A percentile compares a stretch with the other conserved stretches of the same genome.
These are phyloP conservation scores for Hondaea fermentalgiana DNA, from an alignment of 108 stramenopile genomes.

Conservation along the genomic window DNA sequence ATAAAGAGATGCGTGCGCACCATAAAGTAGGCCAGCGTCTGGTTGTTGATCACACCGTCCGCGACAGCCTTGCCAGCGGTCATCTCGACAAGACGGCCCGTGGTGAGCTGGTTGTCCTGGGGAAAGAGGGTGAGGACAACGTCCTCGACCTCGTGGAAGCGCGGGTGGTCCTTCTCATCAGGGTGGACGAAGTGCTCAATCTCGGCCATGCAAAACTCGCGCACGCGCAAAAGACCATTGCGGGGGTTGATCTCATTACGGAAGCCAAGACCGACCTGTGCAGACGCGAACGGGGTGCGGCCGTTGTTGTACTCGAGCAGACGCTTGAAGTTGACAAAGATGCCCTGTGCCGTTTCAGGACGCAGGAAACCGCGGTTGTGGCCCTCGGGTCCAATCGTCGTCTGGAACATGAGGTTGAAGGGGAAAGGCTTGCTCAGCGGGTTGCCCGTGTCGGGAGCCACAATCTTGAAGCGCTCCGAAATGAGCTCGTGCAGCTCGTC, in stretches of 20 bases:
- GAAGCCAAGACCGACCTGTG: constrained; percentile 96
- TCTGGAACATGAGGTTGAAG: constrained; percentile 99
- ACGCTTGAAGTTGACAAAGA: constrained; percentile 97
- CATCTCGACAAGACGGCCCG: constrained; percentile 80
- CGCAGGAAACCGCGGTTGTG: constrained; percentile 88
- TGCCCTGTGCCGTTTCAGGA: constrained; percentile 93
- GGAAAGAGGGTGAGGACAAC: constrained; percentile 79
- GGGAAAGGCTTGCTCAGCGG: constrained; percentile 83
- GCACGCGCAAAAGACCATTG: constrained; percentile 89
- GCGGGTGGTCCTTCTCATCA: constrained; percentile 87
- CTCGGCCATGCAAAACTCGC: constrained; percentile 99
- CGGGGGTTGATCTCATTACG: constrained; percentile 99
- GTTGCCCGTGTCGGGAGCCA: constrained; percentile 68
- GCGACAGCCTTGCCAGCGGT: constrained; percentile 82
- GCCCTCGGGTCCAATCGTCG: constrained; percentile 97
- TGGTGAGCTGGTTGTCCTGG: constrained; percentile 87
- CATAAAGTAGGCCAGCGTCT: constrained; percentile 98
- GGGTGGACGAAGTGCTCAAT: constrained; percentile 99
- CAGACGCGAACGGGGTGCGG: constrained; percentile 97
- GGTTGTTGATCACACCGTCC: constrained; percentile 87
- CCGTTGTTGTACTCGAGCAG: constrained; percentile 89
- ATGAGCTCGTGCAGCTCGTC: constrained; percentile 81
- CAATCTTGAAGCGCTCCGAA: constrained; percentile 66
- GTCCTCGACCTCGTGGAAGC: constrained; percentile 69
- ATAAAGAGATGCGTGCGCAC: constrained; percentile 93